These are phyloP conservation scores for Cercospora sp. DNA, from an alignment of 2,329 filamentous ascomycete genomes.

Conservation along the genomic window DNA sequence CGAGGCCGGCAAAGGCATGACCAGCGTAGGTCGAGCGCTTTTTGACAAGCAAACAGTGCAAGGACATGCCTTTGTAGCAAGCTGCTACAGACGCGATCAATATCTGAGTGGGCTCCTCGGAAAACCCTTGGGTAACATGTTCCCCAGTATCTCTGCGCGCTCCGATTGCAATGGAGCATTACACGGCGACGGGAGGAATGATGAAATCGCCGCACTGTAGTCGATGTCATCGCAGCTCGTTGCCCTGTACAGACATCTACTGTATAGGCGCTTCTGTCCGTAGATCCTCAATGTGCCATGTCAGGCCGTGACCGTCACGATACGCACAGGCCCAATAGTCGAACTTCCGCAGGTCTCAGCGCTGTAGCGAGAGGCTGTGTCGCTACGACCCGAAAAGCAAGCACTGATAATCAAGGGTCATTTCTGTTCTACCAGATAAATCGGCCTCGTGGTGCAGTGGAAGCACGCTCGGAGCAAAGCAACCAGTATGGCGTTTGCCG, in stretches of 20 bases:
- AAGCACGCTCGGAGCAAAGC: background rate
- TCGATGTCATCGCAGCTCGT: background rate
- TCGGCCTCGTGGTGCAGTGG: background rate
- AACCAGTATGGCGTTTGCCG: background rate
- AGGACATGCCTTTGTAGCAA: background rate
- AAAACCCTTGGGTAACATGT: background rate
- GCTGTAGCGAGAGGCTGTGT: background rate
- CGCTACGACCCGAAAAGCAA: background rate
- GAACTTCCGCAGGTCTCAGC: background rate
- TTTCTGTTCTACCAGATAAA: background rate
- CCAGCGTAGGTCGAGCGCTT: background rate
- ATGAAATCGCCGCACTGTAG: background rate
- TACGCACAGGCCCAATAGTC: background rate
- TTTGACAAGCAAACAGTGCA: background rate
- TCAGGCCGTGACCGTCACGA: background rate
- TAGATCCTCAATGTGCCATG: background rate
- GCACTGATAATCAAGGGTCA: background rate
- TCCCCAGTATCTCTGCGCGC: background rate
- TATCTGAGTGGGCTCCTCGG: background rate
- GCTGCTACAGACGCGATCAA: background rate
- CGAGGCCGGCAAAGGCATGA: background rate
- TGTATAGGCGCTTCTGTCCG: background rate
- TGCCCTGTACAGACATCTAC: background rate
- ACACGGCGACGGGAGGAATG: background rate
- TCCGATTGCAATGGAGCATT: background rate